These are phyloP conservation scores for Geranomyces variabilis DNA, from an alignment of 192 early-diverging fungal genomes.

Conservation along the genomic window DNA sequence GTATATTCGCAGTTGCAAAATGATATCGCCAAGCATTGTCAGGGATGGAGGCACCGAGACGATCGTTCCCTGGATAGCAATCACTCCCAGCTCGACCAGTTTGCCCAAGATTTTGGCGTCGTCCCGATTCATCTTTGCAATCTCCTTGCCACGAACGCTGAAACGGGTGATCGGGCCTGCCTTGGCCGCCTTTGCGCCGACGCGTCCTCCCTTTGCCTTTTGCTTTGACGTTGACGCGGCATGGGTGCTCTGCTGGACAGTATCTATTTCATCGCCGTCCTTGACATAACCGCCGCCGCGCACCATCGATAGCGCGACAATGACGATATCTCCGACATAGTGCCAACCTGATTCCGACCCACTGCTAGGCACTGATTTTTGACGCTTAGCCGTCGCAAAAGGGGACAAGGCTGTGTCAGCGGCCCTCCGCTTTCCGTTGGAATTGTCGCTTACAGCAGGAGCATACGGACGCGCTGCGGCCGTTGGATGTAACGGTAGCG, in stretches of 20 bases:
- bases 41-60: slow-evolving; percentile 15
- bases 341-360: background rate
- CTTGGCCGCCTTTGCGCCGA: background rate
- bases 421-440: background rate
- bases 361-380: too few relatives aligned
- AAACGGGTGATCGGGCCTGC: slow-evolving; percentile 15
- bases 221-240: background rate
- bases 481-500: too few relatives aligned
- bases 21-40: slow-evolving; percentile 27
- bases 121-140: slow-evolving; percentile 22
- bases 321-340: slow-evolving; percentile 17
- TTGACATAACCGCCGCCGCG: background rate
- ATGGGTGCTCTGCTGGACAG: background rate
- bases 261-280: slow-evolving; percentile 28
- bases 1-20: slow-evolving; percentile 19
- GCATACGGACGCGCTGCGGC: too few relatives aligned
- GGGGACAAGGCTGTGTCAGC: background rate
- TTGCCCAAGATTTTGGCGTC: slow-evolving; percentile 20
- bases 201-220: background rate
- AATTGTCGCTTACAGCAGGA: too few relatives aligned
- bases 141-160: slow-evolving; percentile 10
- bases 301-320: slow-evolving; percentile 19
- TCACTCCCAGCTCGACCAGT: slow-evolving; percentile 21
- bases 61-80: background rate
- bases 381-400: background rate